Evolutionary conservation across 257 asterid species (phyloP), one percentile per base, ranked within the genome.

Genomic region (Hygrophila difformis): DNA sequence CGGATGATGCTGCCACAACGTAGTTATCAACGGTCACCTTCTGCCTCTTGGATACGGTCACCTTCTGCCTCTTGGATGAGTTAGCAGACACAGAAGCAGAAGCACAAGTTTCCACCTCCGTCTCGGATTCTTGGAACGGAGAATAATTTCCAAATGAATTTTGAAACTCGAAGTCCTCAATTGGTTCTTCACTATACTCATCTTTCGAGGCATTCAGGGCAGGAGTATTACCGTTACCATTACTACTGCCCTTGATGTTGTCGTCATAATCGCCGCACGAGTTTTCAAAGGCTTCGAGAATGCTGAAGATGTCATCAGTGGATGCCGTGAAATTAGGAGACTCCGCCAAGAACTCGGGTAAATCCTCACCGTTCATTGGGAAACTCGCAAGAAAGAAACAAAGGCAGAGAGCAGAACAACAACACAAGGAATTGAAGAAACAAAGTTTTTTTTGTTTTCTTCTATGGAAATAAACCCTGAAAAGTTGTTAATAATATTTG

Each of bases 261-360:
- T 5, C 31, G 8, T 5, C 31, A 26, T 26, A 42, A 44, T 44
- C 45, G 18, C 55, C 78, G 0, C 77, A 66, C 40, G 56, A 57
- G 1, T 48, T 53, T 2, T 80, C 93, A 13, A 76, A 51, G 14
- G 82, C 84, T 50, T 81, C 95, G 2, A 83, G 78, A 39, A 78
- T 65, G 9, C 82, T 68, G 56, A 87, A 84, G 29, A 87, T 83
- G 13, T 87, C 93, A 10, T 81, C 93, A 2, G 72, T 65, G 1
- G 73, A 61, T 12, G 69, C 59, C 1, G 62, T 26, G 7, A 37
- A 61, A 11, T 22, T 49, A 8, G 2, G 39, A 43, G n/a, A 41
- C 28, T 68, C 78, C 18, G 55, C 69, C 26, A 78, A 69, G 11
- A 68, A 56, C 0, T 71, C 78, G 2, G 70, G 64, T 48, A 63